Evolutionary conservation across 768 basidiomycete species (phyloP).

Genomic region (Calvatia gigantea): DNA sequence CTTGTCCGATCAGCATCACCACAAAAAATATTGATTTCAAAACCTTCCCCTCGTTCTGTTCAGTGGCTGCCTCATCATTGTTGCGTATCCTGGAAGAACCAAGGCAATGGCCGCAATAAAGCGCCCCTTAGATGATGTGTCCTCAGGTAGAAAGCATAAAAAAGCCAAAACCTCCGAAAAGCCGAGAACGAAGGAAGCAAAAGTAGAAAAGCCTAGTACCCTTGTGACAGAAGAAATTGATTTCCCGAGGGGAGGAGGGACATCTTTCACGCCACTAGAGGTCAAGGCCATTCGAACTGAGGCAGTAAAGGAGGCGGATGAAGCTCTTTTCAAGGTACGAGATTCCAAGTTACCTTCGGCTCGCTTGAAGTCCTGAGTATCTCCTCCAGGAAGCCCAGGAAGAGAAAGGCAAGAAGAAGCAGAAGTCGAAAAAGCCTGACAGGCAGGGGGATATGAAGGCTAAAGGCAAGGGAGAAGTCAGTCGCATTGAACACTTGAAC

Average conservation of each 20-base stretch:
- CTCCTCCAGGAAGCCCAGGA: constrained; percentile 27
- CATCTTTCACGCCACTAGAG: constrained; percentile 83
- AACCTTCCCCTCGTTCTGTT: constrained; percentile 3
- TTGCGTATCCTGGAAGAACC: not conserved
- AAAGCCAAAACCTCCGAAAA: constrained; percentile 47
- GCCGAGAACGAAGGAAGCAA: constrained; percentile 17
- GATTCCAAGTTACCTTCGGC: not conserved
- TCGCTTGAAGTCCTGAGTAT: constrained; percentile 1
- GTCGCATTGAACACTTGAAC: constrained; percentile 88
- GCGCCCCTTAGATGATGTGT: constrained; percentile 54
- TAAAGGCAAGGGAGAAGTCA: constrained; percentile 44
- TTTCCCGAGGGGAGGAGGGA: constrained; percentile 95
- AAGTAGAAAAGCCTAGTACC: constrained; percentile 18
- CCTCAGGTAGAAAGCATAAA: constrained; percentile 50
- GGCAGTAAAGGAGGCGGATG: constrained; percentile 79
- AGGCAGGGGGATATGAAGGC: constrained; percentile 39
- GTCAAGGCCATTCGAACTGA: constrained; percentile 84
- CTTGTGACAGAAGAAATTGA: constrained; percentile 69
- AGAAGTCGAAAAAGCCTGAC: constrained; percentile 41
- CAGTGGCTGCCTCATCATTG: not conserved
- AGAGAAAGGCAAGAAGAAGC: constrained; percentile 35
- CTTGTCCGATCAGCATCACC: constrained; percentile 18
- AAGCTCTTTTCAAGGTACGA: constrained; percentile 69
- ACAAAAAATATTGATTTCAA: constrained; percentile 22
- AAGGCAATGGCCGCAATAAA: constrained; percentile 50